Base-by-base conservation (phyloP, 148 eudicot genomes). In the Persicaria maculosa region DNA sequence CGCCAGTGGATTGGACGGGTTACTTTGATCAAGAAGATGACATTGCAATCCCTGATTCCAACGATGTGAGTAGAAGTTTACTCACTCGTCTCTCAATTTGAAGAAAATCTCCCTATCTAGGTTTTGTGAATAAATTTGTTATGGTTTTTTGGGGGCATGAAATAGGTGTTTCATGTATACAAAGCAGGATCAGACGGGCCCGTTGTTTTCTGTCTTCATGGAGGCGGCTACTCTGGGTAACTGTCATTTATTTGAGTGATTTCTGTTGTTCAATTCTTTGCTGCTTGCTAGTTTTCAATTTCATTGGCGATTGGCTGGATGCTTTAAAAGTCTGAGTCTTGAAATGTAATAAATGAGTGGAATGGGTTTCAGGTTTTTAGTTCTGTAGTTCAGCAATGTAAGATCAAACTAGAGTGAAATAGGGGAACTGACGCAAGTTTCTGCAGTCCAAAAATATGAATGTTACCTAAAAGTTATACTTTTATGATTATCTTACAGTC, bases 151-250 rank as follows among this genome's bases (percentile, higher is more conserved):
- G 9, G 9, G 45, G 53, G 44, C 47, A 9, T 20, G 11, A 2
- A 44, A 17, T 74, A 93, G 98, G 92, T 93, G 48, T 93, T 93
- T 83, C 98, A 93, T 78, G 75, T 93, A 15, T 93, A 91, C 67
- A 86, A 81, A 81, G 98, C 97, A 59, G 98, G 98, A 73, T 80
- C 76, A 64, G 88, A 88, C 75, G 98, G 98, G 61, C 98, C 98
- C 4, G 93, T 91, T 61, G 79, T 91, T 47, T 87, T 93, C 79
- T 93, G 98, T 84, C 88, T 93, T 78, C 98, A 93, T 83, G 98
- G 98, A 77, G 97, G 98, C 59, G 98, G 98, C 77, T 93, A 85
- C 78, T 83, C 93, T 77, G 98, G 98, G 98, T 93, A 85, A 61
- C 76, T 58, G 8, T 50, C 71, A 67, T 74, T 57, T 68, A 58